phyloP scores from a whole-genome alignment of 768 basidiomycete genomes.

The Porphyrellus cyaneotinctus region DNA sequence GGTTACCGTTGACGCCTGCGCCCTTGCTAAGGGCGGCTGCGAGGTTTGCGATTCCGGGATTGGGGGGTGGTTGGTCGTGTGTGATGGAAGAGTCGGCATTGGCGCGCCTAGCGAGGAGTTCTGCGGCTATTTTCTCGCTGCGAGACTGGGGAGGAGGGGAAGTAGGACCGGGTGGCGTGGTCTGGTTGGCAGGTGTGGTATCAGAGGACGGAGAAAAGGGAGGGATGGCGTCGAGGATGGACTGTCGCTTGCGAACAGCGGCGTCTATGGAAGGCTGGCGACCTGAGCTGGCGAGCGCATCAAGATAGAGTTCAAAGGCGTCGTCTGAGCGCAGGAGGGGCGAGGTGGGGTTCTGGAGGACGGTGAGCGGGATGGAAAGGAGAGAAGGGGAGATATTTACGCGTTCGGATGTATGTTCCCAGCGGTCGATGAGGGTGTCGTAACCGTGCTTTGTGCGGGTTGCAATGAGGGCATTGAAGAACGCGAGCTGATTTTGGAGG shows the following conservation, averaged over 20 bases:
- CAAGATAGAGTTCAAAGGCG: constrained; percentile 75
- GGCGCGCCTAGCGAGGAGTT: constrained; percentile 33
- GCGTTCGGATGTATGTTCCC: constrained; percentile 82
- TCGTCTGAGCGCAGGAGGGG: constrained; percentile 66
- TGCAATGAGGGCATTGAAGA: constrained; percentile 63
- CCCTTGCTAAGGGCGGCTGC: constrained; percentile 41
- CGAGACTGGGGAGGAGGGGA: constrained; percentile 24
- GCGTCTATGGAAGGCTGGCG: constrained; percentile 53
- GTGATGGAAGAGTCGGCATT: constrained; percentile 4
- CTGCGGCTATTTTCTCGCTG: constrained; percentile 42
- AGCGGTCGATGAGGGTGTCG: constrained; percentile 69
- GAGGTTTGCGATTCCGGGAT: constrained; percentile 39
- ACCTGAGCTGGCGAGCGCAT: constrained; percentile 57
- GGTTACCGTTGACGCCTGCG: constrained; percentile 46
- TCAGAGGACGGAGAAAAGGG: constrained; percentile 7
- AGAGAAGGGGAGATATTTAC: constrained; percentile 44
- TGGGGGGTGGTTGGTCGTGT: constrained; percentile 16
- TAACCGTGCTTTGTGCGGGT: constrained; percentile 66
- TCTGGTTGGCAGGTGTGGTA: constrained; percentile 16
- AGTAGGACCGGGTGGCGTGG: constrained; percentile 6
- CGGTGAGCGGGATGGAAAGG: constrained; percentile 3
- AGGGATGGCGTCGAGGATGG: constrained; percentile 44
- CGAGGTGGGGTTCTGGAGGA: constrained; percentile 56
- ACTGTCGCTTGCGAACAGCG: constrained; percentile 69
- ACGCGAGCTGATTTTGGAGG: constrained; percentile 61